These are phyloP conservation scores for Trametes meyenii DNA, from an alignment of 768 basidiomycete genomes.

Conservation along the genomic window DNA sequence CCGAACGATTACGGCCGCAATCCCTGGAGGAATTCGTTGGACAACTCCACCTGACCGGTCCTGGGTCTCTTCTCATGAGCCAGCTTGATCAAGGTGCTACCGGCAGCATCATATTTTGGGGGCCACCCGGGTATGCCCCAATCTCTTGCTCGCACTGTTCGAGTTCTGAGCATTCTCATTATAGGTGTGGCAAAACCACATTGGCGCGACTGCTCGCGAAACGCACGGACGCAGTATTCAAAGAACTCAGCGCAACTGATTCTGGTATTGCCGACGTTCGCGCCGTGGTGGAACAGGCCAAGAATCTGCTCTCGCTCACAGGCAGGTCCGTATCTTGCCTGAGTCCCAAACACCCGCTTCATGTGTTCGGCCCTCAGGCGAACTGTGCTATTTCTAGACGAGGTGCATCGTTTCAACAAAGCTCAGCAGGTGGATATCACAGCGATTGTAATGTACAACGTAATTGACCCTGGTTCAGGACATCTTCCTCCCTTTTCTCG, in stretches of 20 bases:
- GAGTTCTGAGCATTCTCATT: neutral
- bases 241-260: slow-evolving; percentile 77
- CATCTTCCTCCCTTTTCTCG: slow-evolving; percentile 79
- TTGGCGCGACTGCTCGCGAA: slow-evolving; percentile 71
- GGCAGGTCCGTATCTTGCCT: slow-evolving; percentile 50
- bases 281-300: slow-evolving; percentile 77
- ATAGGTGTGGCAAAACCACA: slow-evolving; percentile 74
- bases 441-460: neutral
- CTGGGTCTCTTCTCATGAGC: slow-evolving; percentile 57
- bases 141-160: neutral
- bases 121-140: slow-evolving; percentile 62
- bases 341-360: neutral
- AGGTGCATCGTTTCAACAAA: slow-evolving; percentile 81
- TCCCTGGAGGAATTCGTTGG: slow-evolving; percentile 70
- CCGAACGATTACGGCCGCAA: slow-evolving; percentile 72
- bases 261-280: slow-evolving; percentile 72
- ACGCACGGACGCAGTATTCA: slow-evolving; percentile 61
- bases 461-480: slow-evolving; percentile 48
- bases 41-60: slow-evolving; percentile 63
- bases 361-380: slow-evolving; percentile 42
- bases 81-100: slow-evolving; percentile 51
- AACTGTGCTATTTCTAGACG: slow-evolving; percentile 81
- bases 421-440: slow-evolving; percentile 56
- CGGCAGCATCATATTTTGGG: slow-evolving; percentile 74
- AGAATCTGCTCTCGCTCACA: slow-evolving; percentile 59